These are phyloP conservation scores for Boletus speciosus DNA, from an alignment of 768 basidiomycete species.

Conservation along the genomic window DNA sequence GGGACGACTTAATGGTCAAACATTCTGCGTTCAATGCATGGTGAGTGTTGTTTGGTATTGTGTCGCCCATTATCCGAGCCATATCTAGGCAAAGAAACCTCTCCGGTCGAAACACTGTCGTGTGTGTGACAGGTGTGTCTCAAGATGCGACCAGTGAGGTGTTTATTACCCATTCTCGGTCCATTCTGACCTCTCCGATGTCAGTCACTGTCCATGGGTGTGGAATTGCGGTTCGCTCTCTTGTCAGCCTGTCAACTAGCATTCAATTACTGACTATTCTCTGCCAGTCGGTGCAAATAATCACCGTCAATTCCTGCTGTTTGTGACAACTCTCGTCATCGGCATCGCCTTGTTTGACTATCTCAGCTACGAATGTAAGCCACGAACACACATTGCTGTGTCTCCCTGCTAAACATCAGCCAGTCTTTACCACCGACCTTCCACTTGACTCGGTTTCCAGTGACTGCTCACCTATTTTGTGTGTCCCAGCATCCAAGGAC, in stretches of 20 bases:
- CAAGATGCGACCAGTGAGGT: conserved; percentile 89
- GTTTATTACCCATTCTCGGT: not conserved
- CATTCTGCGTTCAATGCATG: conserved; percentile 97
- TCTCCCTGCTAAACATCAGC: not conserved
- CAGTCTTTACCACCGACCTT: conserved; percentile 54
- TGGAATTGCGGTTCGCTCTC: conserved; percentile 87
- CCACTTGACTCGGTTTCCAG: not conserved
- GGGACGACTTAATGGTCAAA: conserved; percentile 89
- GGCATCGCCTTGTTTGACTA: conserved; percentile 83
- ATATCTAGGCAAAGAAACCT: conserved; percentile 72
- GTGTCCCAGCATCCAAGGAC: conserved; percentile 67
- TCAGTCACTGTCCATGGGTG: conserved; percentile 96
- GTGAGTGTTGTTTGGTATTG: conserved; percentile 35
- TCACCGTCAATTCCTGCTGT: conserved; percentile 94
- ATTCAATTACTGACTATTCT: conserved; percentile 5
- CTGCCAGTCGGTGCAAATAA: conserved; percentile 81
- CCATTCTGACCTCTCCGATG: conserved; percentile 1
- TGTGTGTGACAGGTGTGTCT: conserved; percentile 84
- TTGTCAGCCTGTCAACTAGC: not conserved
- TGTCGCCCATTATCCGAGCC: not conserved
- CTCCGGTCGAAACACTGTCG: conserved; percentile 95
- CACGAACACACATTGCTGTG: not conserved
- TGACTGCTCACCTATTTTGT: conserved; percentile 44
- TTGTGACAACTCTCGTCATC: conserved; percentile 79
- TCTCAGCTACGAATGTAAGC: conserved; percentile 78